phyloP scores from a whole-genome alignment of 1,139 yeast genomes.

The Lodderomyces jiufengensis region DNA sequence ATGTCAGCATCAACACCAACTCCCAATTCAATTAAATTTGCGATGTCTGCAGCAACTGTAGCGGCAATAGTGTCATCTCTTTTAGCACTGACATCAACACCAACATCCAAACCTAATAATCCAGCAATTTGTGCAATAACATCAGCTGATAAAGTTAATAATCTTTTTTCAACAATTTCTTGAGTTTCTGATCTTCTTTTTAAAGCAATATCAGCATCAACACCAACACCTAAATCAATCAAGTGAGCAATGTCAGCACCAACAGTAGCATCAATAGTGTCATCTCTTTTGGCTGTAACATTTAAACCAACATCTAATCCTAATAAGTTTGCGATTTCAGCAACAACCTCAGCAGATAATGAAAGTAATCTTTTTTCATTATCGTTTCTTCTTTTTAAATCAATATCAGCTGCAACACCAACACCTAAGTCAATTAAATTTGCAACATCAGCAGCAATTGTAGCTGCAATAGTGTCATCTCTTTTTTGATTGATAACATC shows the following conservation, averaged over 20 bases:
- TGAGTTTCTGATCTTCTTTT: constrained; percentile 2
- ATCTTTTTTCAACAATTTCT: not conserved
- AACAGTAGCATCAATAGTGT: constrained; percentile 1
- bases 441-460: not conserved
- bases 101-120: not conserved
- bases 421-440: not conserved
- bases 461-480: not conserved
- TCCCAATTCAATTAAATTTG: constrained; percentile 1
- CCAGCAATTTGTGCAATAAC: not conserved
- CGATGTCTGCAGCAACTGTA: constrained; percentile 1
- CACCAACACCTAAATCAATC: constrained; percentile 4
- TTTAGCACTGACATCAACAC: constrained; percentile 2
- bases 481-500: not conserved
- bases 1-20: constrained; percentile 2
- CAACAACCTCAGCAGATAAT: not conserved
- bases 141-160: not conserved
- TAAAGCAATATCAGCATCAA: not conserved
- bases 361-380: not conserved
- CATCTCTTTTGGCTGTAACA: constrained; percentile 3
- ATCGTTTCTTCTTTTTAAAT: constrained; percentile 3
- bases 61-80: constrained; percentile 3
- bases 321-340: not conserved
- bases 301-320: not conserved
- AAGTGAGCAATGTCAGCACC: constrained; percentile 1
- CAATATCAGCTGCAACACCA: constrained; percentile 1